phyloP scores from a whole-genome alignment of 148 eudicot genomes.

The Silene conica region DNA sequence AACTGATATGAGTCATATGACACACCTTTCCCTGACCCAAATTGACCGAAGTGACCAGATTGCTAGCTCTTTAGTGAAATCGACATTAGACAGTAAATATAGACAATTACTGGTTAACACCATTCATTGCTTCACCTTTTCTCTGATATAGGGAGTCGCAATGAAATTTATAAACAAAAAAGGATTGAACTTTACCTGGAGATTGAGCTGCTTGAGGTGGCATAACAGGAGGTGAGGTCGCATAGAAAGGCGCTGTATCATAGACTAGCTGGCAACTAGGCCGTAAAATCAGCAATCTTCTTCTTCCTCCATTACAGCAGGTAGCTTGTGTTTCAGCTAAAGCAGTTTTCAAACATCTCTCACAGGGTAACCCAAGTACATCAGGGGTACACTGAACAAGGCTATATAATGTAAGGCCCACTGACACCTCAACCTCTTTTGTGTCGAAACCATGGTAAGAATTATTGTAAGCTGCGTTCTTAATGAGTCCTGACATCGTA shows the following conservation, averaged over 20 bases:
- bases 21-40: too few species aligned
- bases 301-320: not conserved
- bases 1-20: too few species aligned
- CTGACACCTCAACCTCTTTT: not conserved
- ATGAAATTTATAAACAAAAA: not conserved
- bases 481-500: constrained; percentile 6
- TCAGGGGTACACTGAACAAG: constrained; percentile 24
- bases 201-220: constrained; percentile 2
- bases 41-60: not conserved
- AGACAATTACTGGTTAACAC: not conserved
- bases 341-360: constrained; percentile 7
- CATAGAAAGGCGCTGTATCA: not conserved
- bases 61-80: not conserved
- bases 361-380: constrained; percentile 17
- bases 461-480: constrained; percentile 1
- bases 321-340: not conserved
- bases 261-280: constrained; percentile 23
- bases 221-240: not conserved
- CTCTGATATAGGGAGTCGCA: not conserved
- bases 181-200: constrained; percentile 7
- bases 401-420: not conserved
- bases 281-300: constrained; percentile 3
- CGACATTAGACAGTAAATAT: not conserved
- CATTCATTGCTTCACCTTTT: not conserved
- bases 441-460: constrained; percentile 7